Conservation (phyloP, 1,284 basidiomycete species). For the Apiotrichum akiyoshidainum region DNA sequence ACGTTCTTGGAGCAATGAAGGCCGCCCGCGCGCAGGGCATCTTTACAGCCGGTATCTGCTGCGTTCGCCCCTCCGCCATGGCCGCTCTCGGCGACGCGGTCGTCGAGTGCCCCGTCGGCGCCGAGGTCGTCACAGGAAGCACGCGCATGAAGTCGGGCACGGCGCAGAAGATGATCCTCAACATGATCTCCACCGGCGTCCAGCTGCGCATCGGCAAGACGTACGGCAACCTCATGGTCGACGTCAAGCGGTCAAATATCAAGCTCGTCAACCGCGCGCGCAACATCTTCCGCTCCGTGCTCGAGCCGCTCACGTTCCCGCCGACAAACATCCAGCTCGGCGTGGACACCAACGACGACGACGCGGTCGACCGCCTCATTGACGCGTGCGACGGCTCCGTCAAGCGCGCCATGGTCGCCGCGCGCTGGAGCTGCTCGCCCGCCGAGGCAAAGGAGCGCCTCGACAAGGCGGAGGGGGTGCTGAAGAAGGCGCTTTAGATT, state of each 20-base stretch:
- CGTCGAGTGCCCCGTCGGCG: slow-evolving; percentile 25
- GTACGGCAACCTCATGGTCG: slow-evolving; percentile 22
- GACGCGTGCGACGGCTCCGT: slow-evolving; percentile 19
- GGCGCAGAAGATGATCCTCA: slow-evolving; percentile 28
- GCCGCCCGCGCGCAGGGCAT: slow-evolving; percentile 14
- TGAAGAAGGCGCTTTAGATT: slow-evolving; percentile 13
- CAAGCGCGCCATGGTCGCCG: slow-evolving; percentile 23
- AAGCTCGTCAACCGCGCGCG: slow-evolving; percentile 17
- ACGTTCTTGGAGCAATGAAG: slow-evolving; percentile 22
- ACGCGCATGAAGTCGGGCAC: slow-evolving; percentile 27
- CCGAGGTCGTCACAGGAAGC: slow-evolving; percentile 26
- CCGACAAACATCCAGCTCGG: not conserved
- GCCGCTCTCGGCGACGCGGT: slow-evolving; percentile 8
- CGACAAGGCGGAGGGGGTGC: slow-evolving; percentile 10
- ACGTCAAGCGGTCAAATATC: slow-evolving; percentile 14
- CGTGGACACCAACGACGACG: slow-evolving; percentile 11
- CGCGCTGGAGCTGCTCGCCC: slow-evolving; percentile 15
- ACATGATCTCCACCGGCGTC: slow-evolving; percentile 25
- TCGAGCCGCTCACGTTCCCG: slow-evolving; percentile 1
- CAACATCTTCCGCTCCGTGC: slow-evolving; percentile 13
- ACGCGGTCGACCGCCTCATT: slow-evolving; percentile 18
- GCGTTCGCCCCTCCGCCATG: slow-evolving; percentile 13
- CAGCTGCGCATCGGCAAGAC: slow-evolving; percentile 25
- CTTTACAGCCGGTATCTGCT: slow-evolving; percentile 21
- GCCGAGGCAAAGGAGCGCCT: slow-evolving; percentile 14